Base-by-base conservation (phyloP, 805 yeast genomes). In the Citeromyces matritensis region DNA sequence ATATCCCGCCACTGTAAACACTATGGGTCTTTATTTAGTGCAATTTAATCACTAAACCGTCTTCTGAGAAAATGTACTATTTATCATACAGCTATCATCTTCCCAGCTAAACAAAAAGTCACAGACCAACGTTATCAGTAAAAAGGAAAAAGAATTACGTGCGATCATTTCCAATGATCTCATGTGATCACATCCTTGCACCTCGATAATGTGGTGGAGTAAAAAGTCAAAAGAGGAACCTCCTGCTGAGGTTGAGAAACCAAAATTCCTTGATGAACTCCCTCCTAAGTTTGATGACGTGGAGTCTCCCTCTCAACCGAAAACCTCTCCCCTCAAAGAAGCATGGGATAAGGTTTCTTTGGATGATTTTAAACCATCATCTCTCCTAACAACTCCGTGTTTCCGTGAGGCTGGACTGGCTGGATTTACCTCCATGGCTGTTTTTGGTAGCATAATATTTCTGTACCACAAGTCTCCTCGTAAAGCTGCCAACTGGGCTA, bases 391-490 rank as follows among this genome's bases (percentile, higher is more conserved):
- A 30, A 77, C 79, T 43, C 91, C 93, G 2, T 81, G 93, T 45
- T 78, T 81, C 45, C 56, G 91, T 39, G 86, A 79, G 32, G 83
- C 91, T 1, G 81, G 80, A 39, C 51, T 81, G 33, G 63, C 84
- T 1, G 93, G 93, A 6, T 68, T 80, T 36, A 69, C 76, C 14
- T 67, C 82, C 10, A 64, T 79, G 66, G 77, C 75, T 26, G 82
- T 80, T 0, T 57, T 77, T 25, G 79, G 82, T 0, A 56, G 74
- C 0, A 73, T 77, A 19, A 74, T 80, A 24, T 73, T 78, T 35
- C 46, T 77, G 23, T 70, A 74, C 32, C 83, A 74, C 43, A 75
- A 75, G 43, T 69, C 70, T 31, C 63, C 76, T 0, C 48, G 57
- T 7, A 65, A 65, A 37, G 74, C 93, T 1, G 60, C 70, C 10